These are phyloP conservation scores for Cercophora sp. DNA, from an alignment of 495 filamentous ascomycete species.

Conservation along the genomic window DNA sequence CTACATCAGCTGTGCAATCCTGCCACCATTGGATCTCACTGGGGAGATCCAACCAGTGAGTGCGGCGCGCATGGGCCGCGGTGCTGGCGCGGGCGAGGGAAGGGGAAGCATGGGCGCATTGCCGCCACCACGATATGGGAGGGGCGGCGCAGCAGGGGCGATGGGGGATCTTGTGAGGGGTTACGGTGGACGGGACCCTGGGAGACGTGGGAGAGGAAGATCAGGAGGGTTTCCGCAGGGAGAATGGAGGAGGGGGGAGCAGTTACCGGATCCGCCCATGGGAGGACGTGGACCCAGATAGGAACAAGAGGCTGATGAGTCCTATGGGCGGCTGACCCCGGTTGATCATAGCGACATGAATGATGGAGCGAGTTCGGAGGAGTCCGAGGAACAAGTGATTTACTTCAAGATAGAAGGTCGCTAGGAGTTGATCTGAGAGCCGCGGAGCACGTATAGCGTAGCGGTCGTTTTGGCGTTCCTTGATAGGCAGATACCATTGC, in stretches of 20 bases:
- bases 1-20: conserved; percentile 75
- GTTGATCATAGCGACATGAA: no score
- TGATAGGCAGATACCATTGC: no score
- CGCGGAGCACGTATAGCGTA: no score
- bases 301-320: neutral
- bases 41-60: conserved; percentile 63
- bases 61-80: conserved; percentile 33
- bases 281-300: conserved; percentile 33
- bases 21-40: conserved; percentile 63
- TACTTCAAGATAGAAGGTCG: no score
- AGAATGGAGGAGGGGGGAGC: conserved; percentile 59
- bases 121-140: neutral
- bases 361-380: neutral
- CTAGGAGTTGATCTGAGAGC: no score
- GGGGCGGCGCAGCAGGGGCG: conserved; percentile 8
- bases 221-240: conserved; percentile 44
- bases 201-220: conserved; percentile 14
- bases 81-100: conserved; percentile 34
- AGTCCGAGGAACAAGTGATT: neutral
- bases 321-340: neutral
- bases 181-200: conserved; percentile 9
- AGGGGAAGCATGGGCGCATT: conserved; percentile 15
- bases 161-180: conserved; percentile 14
- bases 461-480: no score
- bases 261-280: conserved; percentile 42